Conservation (phyloP, 305 asterid genomes). For the Rubia tinctorum region DNA sequence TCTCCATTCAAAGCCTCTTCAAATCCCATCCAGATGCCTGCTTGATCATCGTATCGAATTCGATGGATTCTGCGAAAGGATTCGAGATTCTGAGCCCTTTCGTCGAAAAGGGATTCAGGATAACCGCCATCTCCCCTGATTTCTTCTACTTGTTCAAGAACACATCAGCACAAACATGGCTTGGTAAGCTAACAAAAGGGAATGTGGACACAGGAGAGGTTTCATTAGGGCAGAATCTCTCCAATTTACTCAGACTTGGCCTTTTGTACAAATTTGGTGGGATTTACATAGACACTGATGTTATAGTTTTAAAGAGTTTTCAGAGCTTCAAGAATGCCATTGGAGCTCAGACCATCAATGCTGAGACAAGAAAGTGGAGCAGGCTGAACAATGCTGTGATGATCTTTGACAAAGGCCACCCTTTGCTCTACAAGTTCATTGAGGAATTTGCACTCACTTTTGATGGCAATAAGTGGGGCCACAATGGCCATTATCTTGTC, state of each 20-base stretch:
- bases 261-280: slow-evolving; percentile 80
- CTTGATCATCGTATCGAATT: slow-evolving; percentile 53
- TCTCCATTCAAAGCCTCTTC: slow-evolving; percentile 51
- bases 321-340: slow-evolving; percentile 47
- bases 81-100: slow-evolving; percentile 50
- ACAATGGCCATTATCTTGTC: slow-evolving; percentile 90
- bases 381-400: slow-evolving; percentile 86
- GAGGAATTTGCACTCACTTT: slow-evolving; percentile 81
- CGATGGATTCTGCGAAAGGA: slow-evolving; percentile 70
- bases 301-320: slow-evolving; percentile 60
- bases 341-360: slow-evolving; percentile 73
- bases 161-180: slow-evolving; percentile 65
- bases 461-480: slow-evolving; percentile 95
- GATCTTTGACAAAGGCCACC: slow-evolving; percentile 78
- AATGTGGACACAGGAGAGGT: slow-evolving; percentile 65
- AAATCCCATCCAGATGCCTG: slow-evolving; percentile 73
- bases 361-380: slow-evolving; percentile 65
- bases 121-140: slow-evolving; percentile 76
- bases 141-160: slow-evolving; percentile 58
- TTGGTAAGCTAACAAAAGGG: slow-evolving; percentile 52
- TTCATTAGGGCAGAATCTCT: slow-evolving; percentile 80
- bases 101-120: slow-evolving; percentile 44
- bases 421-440: slow-evolving; percentile 66
- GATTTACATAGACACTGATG: slow-evolving; percentile 75
- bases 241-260: slow-evolving; percentile 84